Conservation (phyloP, 2,329 filamentous ascomycete species). For the Westerdykella sp. region DNA sequence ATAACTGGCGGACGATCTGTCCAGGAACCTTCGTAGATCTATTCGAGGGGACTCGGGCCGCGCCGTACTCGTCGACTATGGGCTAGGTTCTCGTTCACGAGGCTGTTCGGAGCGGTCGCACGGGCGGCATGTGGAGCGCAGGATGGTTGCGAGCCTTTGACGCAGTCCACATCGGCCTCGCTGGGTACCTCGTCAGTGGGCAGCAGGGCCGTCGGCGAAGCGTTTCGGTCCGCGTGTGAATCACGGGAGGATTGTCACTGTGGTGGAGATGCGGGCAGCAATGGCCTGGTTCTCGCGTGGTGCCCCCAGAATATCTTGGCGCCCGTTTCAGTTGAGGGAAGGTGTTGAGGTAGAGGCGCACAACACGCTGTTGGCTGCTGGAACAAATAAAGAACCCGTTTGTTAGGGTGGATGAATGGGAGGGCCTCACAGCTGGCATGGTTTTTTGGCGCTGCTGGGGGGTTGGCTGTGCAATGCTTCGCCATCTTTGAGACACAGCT, state of each 20-base stretch:
- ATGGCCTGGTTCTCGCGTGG: too few species aligned
- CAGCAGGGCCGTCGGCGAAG: background rate
- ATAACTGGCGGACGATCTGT: background rate
- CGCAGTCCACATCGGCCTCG: conserved; percentile 13
- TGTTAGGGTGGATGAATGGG: too few species aligned
- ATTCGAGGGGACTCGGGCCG: conserved; percentile 3
- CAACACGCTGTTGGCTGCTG: too few species aligned
- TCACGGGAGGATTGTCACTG: background rate
- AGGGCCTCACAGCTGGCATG: too few species aligned
- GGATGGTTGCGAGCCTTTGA: conserved; percentile 14
- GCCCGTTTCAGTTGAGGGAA: background rate
- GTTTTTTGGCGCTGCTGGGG: too few species aligned
- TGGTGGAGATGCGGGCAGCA: background rate
- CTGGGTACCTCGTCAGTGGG: conserved; percentile 6
- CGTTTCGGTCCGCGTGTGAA: background rate
- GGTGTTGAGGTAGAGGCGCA: background rate
- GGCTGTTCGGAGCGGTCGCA: conserved; percentile 25
- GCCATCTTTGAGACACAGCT: too few species aligned
- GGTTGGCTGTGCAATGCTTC: too few species aligned
- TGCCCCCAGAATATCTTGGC: too few species aligned
- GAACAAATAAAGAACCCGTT: too few species aligned
- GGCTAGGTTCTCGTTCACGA: conserved; percentile 32
- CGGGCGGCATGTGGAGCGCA: conserved; percentile 29
- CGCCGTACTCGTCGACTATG: conserved; percentile 5
- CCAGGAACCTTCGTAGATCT: background rate